Conservation (phyloP, 257 asterid genomes). For the Catharanthus roseus region DNA sequence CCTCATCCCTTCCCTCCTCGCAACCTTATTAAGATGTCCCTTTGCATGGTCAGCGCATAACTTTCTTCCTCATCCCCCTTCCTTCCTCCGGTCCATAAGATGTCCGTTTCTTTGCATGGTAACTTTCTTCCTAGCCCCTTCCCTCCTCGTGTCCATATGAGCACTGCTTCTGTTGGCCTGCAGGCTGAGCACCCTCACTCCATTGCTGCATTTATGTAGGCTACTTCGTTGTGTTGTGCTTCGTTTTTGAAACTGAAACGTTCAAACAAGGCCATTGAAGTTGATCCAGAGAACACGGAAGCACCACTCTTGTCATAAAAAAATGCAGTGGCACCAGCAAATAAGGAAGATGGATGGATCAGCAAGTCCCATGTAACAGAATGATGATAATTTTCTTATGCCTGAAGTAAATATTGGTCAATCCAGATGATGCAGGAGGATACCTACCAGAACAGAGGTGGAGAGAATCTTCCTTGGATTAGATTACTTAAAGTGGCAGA, state of each 20-base stretch:
- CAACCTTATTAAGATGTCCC: too few relatives aligned
- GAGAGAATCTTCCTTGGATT: too few relatives aligned
- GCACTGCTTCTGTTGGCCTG: not conserved
- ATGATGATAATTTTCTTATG: not conserved
- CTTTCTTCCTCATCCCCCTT: too few relatives aligned
- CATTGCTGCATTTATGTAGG: constrained; percentile 29
- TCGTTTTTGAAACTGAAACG: constrained; percentile 49
- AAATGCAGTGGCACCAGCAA: not conserved
- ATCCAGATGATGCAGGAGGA: too few relatives aligned
- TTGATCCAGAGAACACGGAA: constrained; percentile 42
- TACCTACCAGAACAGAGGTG: too few relatives aligned
- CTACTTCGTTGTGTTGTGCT: constrained; percentile 55
- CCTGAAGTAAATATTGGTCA: not conserved
- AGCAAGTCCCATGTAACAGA: not conserved
- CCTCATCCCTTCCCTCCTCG: too few relatives aligned
- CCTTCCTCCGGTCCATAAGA: too few relatives aligned
- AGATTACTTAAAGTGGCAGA: too few relatives aligned
- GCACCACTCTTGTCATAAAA: constrained; percentile 58
- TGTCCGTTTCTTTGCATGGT: constrained; percentile 82
- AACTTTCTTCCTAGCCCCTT: constrained; percentile 9
- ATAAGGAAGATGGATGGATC: not conserved
- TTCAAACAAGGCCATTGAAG: constrained; percentile 25
- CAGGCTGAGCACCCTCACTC: not conserved
- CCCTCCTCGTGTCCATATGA: not conserved
- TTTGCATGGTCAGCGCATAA: too few relatives aligned